Percentiles rank a stretch among this genome's conserved stretches.
These are phyloP conservation scores for Phytopythium mirpurense DNA, from an alignment of 352 stramenopile species.

Conservation along the genomic window DNA sequence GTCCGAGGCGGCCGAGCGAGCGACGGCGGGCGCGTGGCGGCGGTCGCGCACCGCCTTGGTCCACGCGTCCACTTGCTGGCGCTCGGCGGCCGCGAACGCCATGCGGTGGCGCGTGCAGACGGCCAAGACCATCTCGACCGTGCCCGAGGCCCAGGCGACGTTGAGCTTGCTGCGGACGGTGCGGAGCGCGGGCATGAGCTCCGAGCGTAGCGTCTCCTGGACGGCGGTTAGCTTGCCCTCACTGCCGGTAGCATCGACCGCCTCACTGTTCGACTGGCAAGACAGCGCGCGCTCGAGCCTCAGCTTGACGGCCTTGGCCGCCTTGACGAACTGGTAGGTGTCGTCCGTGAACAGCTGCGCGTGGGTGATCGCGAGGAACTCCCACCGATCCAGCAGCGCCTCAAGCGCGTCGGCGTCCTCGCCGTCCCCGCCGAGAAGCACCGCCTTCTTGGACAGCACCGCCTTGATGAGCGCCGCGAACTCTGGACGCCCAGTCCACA, in stretches of 20 bases:
- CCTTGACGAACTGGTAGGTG: constrained; percentile 74
- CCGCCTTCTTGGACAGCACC: constrained; percentile 29
- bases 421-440: constrained; percentile 14
- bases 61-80: constrained; percentile 59
- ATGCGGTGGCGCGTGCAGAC: constrained; percentile 50
- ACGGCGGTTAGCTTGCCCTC: background rate
- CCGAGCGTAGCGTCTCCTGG: constrained; percentile 15
- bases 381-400: constrained; percentile 36
- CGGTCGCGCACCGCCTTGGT: constrained; percentile 53
- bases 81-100: constrained; percentile 38
- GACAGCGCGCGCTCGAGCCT: constrained; percentile 33
- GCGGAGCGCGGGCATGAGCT: constrained; percentile 61
- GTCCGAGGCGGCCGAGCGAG: constrained; percentile 43
- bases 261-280: background rate
- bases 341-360: constrained; percentile 75
- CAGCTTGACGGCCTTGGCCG: constrained; percentile 51
- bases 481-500: constrained; percentile 46
- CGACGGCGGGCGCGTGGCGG: constrained; percentile 25
- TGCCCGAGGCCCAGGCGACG: constrained; percentile 50
- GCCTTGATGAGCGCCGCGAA: constrained; percentile 43
- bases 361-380: constrained; percentile 53
- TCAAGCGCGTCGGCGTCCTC: constrained; percentile 7
- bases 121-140: constrained; percentile 50
- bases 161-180: constrained; percentile 48
- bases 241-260: background rate